Conservation (phyloP, 2,329 filamentous ascomycete genomes). For the Lecanicillium sp. region DNA sequence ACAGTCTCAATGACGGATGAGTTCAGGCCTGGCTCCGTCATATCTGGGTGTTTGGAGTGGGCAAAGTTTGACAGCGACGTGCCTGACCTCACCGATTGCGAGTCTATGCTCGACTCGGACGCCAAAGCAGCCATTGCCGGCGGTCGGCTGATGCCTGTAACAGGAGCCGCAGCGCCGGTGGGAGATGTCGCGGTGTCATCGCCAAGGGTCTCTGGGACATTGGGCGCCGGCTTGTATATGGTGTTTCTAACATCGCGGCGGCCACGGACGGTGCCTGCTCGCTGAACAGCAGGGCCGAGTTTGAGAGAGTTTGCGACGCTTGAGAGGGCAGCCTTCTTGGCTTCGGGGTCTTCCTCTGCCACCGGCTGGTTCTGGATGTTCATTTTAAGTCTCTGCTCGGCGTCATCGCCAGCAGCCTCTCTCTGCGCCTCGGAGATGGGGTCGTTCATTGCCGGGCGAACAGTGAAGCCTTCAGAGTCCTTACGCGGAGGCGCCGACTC, state of each 20-base stretch:
- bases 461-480: constrained; percentile 69
- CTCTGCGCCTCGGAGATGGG: constrained; percentile 66
- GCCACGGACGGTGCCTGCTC: constrained; percentile 71
- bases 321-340: constrained; percentile 64
- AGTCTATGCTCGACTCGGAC: constrained; percentile 64
- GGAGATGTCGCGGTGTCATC: constrained; percentile 20
- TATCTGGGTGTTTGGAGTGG: constrained; percentile 72
- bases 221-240: constrained; percentile 60
- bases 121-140: constrained; percentile 48
- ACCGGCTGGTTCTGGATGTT: constrained; percentile 75
- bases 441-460: constrained; percentile 57
- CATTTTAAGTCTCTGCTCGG: constrained; percentile 66
- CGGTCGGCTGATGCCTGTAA: constrained; percentile 18
- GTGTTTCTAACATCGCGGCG: constrained; percentile 89
- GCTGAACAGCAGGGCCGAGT: constrained; percentile 57
- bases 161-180: constrained; percentile 1
- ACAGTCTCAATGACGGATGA: constrained; percentile 87
- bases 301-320: constrained; percentile 69
- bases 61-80: constrained; percentile 66
- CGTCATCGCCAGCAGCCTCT: constrained; percentile 51
- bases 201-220: constrained; percentile 25
- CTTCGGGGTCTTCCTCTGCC: constrained; percentile 67
- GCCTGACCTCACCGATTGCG: constrained; percentile 83
- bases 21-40: constrained; percentile 72
- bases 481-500: constrained; percentile 37